Conservation (phyloP, 2,329 filamentous ascomycete species). For the Pestalotiopsis sp. region DNA sequence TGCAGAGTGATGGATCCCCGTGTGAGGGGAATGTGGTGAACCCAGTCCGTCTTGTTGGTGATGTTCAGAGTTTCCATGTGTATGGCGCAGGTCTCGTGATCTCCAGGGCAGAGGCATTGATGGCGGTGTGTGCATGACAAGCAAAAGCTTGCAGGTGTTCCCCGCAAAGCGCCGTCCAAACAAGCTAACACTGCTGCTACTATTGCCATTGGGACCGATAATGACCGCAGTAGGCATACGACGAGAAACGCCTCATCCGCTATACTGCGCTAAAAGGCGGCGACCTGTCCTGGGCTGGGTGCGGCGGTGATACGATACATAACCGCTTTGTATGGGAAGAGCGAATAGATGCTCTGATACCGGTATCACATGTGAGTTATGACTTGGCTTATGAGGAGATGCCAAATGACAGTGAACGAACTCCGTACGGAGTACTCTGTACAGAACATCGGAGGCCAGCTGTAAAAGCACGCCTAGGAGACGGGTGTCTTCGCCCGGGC, state of each 20-base stretch:
- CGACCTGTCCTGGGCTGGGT: background rate
- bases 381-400: too few species aligned
- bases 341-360: too few species aligned
- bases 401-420: too few species aligned
- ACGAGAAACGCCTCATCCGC: background rate
- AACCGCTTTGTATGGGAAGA: too few species aligned
- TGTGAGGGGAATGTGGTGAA: background rate
- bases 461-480: too few species aligned
- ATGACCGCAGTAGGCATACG: background rate
- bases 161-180: background rate
- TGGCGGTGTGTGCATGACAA: constrained; percentile 2
- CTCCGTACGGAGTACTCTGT: too few species aligned
- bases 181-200: background rate
- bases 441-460: too few species aligned
- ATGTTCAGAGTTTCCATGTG: background rate
- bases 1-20: background rate
- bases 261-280: background rate
- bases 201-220: background rate
- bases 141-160: background rate
- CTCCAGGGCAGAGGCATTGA: background rate
- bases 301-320: background rate
- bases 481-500: background rate
- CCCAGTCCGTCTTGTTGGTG: background rate
- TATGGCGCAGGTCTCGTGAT: constrained; percentile 2
- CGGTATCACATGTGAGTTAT: too few species aligned